Evolutionary conservation across 768 basidiomycete genomes (phyloP).

Genomic region (Agaricus sinodeliciosus): DNA sequence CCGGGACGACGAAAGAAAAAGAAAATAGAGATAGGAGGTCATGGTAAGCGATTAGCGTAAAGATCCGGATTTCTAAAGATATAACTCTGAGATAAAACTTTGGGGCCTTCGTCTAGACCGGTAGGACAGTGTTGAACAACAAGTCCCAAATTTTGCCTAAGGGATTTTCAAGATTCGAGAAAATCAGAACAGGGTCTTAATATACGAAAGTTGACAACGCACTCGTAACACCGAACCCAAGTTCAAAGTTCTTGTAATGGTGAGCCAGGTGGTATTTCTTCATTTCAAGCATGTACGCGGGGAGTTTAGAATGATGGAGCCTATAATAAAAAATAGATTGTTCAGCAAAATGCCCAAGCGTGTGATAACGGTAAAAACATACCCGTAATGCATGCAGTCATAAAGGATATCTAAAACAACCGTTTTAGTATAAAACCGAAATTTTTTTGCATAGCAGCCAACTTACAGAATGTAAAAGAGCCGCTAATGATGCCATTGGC

Average conservation of each 20-base stretch:
- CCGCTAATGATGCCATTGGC: conserved; percentile 94
- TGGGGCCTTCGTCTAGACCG: conserved; percentile 30
- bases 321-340: conserved; percentile 22
- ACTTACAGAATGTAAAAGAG: conserved; percentile 68
- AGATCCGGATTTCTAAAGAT: no score
- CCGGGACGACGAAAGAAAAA: no score
- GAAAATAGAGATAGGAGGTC: no score
- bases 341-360: conserved; percentile 9
- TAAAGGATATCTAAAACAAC: conserved; percentile 60
- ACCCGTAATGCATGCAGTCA: conserved; percentile 92
- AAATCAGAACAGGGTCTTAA: neutral
- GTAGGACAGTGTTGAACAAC: conserved; percentile 79
- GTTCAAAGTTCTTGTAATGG: conserved; percentile 97
- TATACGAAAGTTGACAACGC: conserved; percentile 17
- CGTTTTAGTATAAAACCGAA: neutral
- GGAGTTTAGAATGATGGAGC: conserved; percentile 82
- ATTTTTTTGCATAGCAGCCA: neutral
- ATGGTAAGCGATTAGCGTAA: no score
- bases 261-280: conserved; percentile 98
- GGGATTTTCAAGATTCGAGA: neutral
- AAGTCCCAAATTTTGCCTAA: conserved; percentile 91
- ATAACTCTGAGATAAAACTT: no score
- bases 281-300: conserved; percentile 83
- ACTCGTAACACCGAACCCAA: conserved; percentile 97
- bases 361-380: conserved; percentile 23